A percentile compares a stretch with the other conserved stretches of the same genome.
Conservation (phyloP, 305 asterid species). For the Fraxinus floribunda region DNA sequence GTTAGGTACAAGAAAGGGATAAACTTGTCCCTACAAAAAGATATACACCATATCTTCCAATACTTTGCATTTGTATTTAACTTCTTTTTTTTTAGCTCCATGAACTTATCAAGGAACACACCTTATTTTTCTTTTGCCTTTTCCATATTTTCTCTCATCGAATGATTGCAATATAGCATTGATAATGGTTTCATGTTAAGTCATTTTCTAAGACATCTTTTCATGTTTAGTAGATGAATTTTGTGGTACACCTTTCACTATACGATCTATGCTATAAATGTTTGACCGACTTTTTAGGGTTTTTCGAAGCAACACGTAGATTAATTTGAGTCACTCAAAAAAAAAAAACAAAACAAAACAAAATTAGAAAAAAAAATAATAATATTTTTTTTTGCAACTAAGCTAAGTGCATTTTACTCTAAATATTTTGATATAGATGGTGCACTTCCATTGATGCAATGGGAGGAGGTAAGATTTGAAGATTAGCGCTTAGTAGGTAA, state of each 20-base stretch:
- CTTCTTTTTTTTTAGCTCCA: background rate
- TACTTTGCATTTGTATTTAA: background rate
- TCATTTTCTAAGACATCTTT: background rate
- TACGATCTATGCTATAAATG: background rate
- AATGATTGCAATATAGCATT: background rate
- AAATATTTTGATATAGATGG: background rate
- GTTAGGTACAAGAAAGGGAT: background rate
- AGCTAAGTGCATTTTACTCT: background rate
- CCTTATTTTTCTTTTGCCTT: background rate
- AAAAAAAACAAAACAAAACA: background rate
- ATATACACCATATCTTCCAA: background rate
- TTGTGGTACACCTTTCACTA: background rate
- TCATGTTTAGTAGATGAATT: background rate
- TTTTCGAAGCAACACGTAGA: background rate
- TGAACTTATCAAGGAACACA: background rate
- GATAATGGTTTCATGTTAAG: background rate
- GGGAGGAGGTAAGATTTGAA: background rate
- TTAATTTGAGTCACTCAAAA: background rate
- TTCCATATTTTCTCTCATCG: background rate
- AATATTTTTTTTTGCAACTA: background rate
- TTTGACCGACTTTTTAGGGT: background rate
- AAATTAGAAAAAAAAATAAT: too few relatives aligned
- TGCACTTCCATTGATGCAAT: background rate
- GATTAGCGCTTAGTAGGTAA: background rate
- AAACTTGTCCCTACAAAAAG: background rate